phyloP scores from a whole-genome alignment of 2,329 filamentous ascomycete genomes.

The Penicillium rolfsii region DNA sequence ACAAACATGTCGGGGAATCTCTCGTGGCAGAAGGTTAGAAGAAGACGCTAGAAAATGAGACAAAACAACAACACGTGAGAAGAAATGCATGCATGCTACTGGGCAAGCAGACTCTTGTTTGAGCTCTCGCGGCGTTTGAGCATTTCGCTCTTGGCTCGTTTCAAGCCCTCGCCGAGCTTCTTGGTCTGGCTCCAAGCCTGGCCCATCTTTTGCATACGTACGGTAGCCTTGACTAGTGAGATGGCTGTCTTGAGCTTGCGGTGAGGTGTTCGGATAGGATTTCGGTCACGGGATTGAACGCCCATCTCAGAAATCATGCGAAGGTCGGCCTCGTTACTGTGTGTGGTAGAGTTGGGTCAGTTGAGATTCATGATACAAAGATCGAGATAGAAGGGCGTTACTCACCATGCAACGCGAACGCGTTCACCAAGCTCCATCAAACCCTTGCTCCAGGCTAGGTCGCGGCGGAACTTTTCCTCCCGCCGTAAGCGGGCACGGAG shows the following conservation, averaged over 20 bases:
- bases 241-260: slow-evolving; percentile 49
- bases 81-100: slow-evolving; percentile 16
- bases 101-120: slow-evolving; percentile 26
- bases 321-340: slow-evolving; percentile 89
- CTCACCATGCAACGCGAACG: slow-evolving; percentile 73
- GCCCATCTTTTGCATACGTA: slow-evolving; percentile 51
- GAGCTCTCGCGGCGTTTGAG: slow-evolving; percentile 42
- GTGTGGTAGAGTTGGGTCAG: slow-evolving; percentile 30
- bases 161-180: slow-evolving; percentile 49
- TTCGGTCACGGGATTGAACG: slow-evolving; percentile 53
- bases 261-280: slow-evolving; percentile 38
- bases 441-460: slow-evolving; percentile 83
- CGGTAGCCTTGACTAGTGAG: slow-evolving; percentile 48
- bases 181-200: slow-evolving; percentile 50
- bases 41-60: slow-evolving; percentile 25
- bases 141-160: slow-evolving; percentile 47
- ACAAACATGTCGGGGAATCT: slow-evolving; percentile 31
- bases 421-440: slow-evolving; percentile 80
- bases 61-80: slow-evolving; percentile 24
- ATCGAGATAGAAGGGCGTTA: slow-evolving; percentile 6
- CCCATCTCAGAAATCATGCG: slow-evolving; percentile 83
- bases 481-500: slow-evolving; percentile 79
- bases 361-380: slow-evolving; percentile 12
- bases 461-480: slow-evolving; percentile 77
- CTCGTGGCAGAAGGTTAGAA: slow-evolving; percentile 26